phyloP scores from a whole-genome alignment of 1,284 basidiomycete species.

The Microbotryum saponariae region DNA sequence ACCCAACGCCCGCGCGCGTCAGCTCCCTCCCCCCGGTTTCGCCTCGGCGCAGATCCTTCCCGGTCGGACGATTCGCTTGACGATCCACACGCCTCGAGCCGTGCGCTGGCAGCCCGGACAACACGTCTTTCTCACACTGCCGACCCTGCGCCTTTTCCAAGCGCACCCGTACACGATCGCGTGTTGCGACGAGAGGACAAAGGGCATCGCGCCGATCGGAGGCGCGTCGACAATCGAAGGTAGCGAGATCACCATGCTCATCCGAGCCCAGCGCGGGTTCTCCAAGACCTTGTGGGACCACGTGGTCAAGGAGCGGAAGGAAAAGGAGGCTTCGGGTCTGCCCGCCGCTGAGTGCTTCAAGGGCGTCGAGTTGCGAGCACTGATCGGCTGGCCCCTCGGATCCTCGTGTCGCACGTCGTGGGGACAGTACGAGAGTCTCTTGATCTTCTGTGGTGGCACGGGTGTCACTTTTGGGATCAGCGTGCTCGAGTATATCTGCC shows the following conservation, averaged over 20 bases:
- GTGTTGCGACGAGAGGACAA: conserved; percentile 53
- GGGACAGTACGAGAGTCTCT: conserved; percentile 55
- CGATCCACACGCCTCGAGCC: conserved; percentile 56
- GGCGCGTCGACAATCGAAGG: conserved; percentile 26
- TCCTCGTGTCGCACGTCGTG: conserved; percentile 60
- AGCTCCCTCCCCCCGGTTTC: conserved; percentile 57
- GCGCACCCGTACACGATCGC: conserved; percentile 77
- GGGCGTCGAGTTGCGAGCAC: conserved; percentile 57
- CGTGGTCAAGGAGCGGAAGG: conserved; percentile 32
- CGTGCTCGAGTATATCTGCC: conserved; percentile 62
- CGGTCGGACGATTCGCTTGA: conserved; percentile 66
- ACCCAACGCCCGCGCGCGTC: conserved; percentile 4
- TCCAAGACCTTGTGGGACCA: conserved; percentile 64
- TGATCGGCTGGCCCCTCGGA: conserved; percentile 73
- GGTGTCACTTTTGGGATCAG: conserved; percentile 70
- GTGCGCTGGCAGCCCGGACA: conserved; percentile 70
- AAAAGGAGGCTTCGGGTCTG: conserved; percentile 1
- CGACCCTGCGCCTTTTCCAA: conserved; percentile 58
- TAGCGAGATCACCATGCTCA: conserved; percentile 60
- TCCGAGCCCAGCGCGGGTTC: conserved; percentile 69
- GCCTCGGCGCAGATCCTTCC: conserved; percentile 70
- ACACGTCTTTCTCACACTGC: conserved; percentile 66
- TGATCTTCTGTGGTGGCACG: conserved; percentile 70
- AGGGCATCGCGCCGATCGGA: conserved; percentile 26
- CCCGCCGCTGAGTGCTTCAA: conserved; percentile 24